These are phyloP conservation scores for Colletotrichum viniferum DNA, from an alignment of 2,329 filamentous ascomycete species.

Conservation along the genomic window DNA sequence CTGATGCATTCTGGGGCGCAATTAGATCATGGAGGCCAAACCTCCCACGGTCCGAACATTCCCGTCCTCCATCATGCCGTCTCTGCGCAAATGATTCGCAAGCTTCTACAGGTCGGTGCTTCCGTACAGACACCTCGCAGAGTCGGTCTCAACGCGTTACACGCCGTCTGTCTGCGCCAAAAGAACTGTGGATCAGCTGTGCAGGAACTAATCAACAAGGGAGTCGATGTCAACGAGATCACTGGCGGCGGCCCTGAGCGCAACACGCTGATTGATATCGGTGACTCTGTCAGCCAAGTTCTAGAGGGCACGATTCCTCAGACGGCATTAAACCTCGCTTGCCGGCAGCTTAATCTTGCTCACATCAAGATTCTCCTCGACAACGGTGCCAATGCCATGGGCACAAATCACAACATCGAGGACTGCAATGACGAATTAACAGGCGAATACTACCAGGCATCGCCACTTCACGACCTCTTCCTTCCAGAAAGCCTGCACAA, in stretches of 20 bases:
- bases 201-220: background rate
- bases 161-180: background rate
- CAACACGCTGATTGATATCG: background rate
- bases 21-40: background rate
- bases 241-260: background rate
- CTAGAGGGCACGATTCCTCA: background rate
- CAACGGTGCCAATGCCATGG: background rate
- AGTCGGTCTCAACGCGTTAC: constrained; percentile 2
- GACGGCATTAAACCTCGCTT: constrained; percentile 3
- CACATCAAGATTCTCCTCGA: background rate
- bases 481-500: background rate
- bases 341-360: background rate
- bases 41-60: background rate
- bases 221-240: background rate
- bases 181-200: background rate
- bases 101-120: background rate
- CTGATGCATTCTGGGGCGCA: background rate
- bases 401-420: background rate
- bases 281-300: background rate
- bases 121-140: background rate
- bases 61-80: background rate
- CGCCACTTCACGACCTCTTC: constrained; percentile 11
- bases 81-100: background rate
- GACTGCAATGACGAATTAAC: background rate
- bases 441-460: background rate